Conservation (phyloP, 352 stramenopile species). For the Phytopythium mirpurense region DNA sequence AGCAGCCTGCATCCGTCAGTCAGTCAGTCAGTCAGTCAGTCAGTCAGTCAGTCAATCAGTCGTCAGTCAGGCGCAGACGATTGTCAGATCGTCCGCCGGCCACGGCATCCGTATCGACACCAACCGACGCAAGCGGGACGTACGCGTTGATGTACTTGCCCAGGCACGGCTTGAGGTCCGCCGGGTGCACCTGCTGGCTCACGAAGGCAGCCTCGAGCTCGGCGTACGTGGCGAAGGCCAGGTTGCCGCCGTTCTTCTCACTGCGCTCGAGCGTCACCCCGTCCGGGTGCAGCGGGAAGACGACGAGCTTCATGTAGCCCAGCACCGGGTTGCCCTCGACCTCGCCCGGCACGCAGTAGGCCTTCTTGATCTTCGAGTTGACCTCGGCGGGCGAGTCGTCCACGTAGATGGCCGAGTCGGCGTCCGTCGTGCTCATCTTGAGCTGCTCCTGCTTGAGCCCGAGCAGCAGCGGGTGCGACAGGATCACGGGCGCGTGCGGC, state of each 20-base stretch:
- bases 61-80: too few species aligned
- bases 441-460: conserved; percentile 98
- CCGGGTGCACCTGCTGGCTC: conserved; percentile 91
- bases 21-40: too few species aligned
- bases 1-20: conserved; percentile 50
- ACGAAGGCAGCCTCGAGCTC: conserved; percentile 92
- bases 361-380: conserved; percentile 98
- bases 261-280: conserved; percentile 74
- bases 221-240: conserved; percentile 87
- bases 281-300: conserved; percentile 83
- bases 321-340: conserved; percentile 92
- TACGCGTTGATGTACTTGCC: conserved; percentile 90
- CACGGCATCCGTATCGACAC: too few species aligned
- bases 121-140: conserved; percentile 3
- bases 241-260: conserved; percentile 80
- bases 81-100: too few species aligned
- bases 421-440: conserved; percentile 99
- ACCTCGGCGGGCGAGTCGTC: conserved; percentile 94
- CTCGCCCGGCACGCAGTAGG: conserved; percentile 93
- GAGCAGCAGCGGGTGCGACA: conserved; percentile 97
- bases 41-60: background rate
- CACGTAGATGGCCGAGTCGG: conserved; percentile 98
- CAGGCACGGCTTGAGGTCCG: conserved; percentile 95
- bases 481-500: conserved; percentile 84
- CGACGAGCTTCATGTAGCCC: conserved; percentile 96